Evolutionary conservation across 768 basidiomycete genomes (phyloP).

Genomic region (Daedaleopsis sinensis): DNA sequence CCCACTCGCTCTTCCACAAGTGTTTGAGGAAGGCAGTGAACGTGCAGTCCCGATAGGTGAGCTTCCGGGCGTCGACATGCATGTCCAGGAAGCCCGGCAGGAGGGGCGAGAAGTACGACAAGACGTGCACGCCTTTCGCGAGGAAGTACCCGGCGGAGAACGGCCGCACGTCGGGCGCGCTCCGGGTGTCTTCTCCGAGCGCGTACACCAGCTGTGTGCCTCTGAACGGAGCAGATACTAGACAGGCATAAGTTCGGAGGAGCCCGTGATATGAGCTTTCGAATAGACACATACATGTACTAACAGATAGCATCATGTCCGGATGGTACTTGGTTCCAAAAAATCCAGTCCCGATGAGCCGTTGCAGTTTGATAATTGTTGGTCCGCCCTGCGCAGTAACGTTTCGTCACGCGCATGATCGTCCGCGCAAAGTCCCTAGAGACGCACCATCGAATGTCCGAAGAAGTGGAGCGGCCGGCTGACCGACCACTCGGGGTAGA

Average conservation of each 20-base stretch:
- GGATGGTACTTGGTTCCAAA: slow-evolving; percentile 43
- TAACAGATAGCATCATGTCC: slow-evolving; percentile 51
- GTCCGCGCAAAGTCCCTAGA: background rate
- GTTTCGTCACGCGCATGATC: background rate
- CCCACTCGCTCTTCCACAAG: slow-evolving; percentile 53
- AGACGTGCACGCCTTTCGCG: slow-evolving; percentile 42
- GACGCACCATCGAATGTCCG: slow-evolving; percentile 49
- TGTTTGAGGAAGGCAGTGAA: slow-evolving; percentile 37
- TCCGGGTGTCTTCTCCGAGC: slow-evolving; percentile 45
- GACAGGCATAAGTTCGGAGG: too few species aligned
- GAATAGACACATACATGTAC: slow-evolving; percentile 43
- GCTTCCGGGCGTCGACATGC: slow-evolving; percentile 44
- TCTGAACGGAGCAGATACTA: slow-evolving; percentile 51
- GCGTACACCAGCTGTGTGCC: slow-evolving; percentile 51
- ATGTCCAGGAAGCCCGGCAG: slow-evolving; percentile 42
- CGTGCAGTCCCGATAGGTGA: slow-evolving; percentile 44
- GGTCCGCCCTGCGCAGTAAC: slow-evolving; percentile 42
- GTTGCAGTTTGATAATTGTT: slow-evolving; percentile 50
- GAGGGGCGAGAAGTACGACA: slow-evolving; percentile 47
- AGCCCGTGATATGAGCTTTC: too few species aligned
- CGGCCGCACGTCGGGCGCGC: slow-evolving; percentile 43
- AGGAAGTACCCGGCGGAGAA: slow-evolving; percentile 44
- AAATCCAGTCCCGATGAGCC: slow-evolving; percentile 42
- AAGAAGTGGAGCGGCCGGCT: slow-evolving; percentile 49
- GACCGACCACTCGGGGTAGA: slow-evolving; percentile 51